Conservation (phyloP, 2,329 filamentous ascomycete species). For the Diaporthe aspalathi region DNA sequence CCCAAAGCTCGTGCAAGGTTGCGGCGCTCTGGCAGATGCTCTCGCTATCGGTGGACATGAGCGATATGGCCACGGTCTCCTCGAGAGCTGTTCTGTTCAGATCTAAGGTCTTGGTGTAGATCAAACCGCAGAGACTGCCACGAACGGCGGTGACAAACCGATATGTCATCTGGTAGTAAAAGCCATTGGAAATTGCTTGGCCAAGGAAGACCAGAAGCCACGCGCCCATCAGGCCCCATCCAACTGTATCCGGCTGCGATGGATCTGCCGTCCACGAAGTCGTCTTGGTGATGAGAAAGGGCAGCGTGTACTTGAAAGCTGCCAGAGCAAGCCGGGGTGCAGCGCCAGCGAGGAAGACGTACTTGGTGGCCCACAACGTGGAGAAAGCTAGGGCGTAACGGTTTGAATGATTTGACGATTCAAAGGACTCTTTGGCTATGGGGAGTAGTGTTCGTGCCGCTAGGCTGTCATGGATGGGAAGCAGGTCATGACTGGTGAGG, state of each 20-base stretch:
- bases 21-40: conserved; percentile 23
- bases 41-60: conserved; percentile 45
- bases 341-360: conserved; percentile 36
- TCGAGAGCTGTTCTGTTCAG: conserved; percentile 43
- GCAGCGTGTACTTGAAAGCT: conserved; percentile 29
- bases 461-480: conserved; percentile 43
- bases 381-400: conserved; percentile 40
- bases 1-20: conserved; percentile 33
- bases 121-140: conserved; percentile 43
- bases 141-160: conserved; percentile 39
- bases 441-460: conserved; percentile 29
- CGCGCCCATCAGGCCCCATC: conserved; percentile 30
- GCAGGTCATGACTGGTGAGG: conserved; percentile 43
- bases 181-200: conserved; percentile 30
- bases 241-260: conserved; percentile 25
- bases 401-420: conserved; percentile 25
- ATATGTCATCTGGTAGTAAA: conserved; percentile 35
- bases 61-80: conserved; percentile 44
- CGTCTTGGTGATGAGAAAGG: conserved; percentile 29
- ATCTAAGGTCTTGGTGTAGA: conserved; percentile 46
- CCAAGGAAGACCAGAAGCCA: conserved; percentile 33
- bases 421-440: conserved; percentile 11
- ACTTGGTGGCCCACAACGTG: conserved; percentile 41
- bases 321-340: conserved; percentile 15
- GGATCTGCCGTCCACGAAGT: conserved; percentile 25